Evolutionary conservation across 495 filamentous ascomycete genomes (phyloP), one percentile per base, ranked within the genome.

Genomic region (Xylaria venustula): DNA sequence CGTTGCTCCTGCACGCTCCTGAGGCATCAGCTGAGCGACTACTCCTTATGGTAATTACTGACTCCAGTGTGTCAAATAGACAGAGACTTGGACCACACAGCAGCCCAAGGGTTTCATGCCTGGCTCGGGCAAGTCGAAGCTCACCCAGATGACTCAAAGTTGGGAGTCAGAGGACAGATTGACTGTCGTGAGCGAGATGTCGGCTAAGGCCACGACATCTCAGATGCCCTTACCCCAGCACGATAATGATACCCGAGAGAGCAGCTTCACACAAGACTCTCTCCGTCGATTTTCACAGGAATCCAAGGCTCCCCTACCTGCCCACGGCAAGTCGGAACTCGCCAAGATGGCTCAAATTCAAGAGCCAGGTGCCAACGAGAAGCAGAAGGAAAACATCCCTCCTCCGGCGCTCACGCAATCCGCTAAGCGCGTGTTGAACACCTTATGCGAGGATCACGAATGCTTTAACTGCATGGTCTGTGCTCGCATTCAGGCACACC

Each of bases 391-490:
- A n/a, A 52, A 54, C 25, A 36, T 54, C 17, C 49, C 48, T 2
- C 55, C 76, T 76, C 81, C 60, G 62, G 79, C 69, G 36, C 80
- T 64, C 26, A 78, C 76, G 54, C 71, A 72, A 54, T 74, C 77
- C 37, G 79, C 84, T 34, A 84, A 86, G 62, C 79, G 79, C 56
- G 81, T 85, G n/a, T 74, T 88, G 8, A 77, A 89, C 58, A 70
- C 64, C 40, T 76, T 87, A 50, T 83, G 83, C 53, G 48, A 64
- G 23, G 78, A 82, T 53, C 90, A 93, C 70, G 81, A 88, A 59
- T 82, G 83, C 49, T 78, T 81, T 48, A 90, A 90, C 71, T 93
- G 90, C 78, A 87, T 83, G 20, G 81, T 92, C 28, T 95, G 90
- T 73, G 79, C 83, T 56, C 87, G 85, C 36, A 77, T 85, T 54